These are phyloP conservation scores for Lactuca sativa DNA, from an alignment of 129 eudicot species.

Conservation along the genomic window DNA sequence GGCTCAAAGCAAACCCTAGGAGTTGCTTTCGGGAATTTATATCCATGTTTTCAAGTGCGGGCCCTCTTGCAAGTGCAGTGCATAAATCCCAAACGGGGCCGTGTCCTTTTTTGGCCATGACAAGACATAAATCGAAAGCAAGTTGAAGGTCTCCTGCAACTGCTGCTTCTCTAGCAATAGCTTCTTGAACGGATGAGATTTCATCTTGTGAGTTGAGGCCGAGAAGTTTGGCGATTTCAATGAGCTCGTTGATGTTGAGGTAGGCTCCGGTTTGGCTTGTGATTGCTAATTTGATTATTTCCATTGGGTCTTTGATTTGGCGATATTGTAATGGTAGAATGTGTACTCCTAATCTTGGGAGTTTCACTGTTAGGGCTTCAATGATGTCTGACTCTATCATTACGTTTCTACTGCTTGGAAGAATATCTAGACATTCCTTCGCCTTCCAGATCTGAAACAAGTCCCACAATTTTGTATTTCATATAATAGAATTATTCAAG, in stretches of 20 bases:
- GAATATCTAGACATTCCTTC: constrained; percentile 81
- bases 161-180: constrained; percentile 98
- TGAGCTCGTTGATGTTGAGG: constrained; percentile 80
- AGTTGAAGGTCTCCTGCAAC: constrained; percentile 95
- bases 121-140: constrained; percentile 87
- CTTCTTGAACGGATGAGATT: constrained; percentile 90
- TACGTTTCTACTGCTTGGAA: constrained; percentile 77
- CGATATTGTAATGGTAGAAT: constrained; percentile 83
- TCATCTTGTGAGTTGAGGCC: constrained; percentile 92
- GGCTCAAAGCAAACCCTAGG: constrained; percentile 93
- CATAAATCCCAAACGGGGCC: constrained; percentile 96
- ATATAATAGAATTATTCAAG: too few relatives aligned
- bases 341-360: constrained; percentile 87
- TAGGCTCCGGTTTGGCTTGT: constrained; percentile 85
- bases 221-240: constrained; percentile 86
- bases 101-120: constrained; percentile 85
- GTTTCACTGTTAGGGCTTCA: constrained; percentile 82
- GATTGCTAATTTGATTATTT: constrained; percentile 75
- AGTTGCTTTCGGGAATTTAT: constrained; percentile 75
- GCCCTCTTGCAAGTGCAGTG: constrained; percentile 94
- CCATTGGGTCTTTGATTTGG: constrained; percentile 98
- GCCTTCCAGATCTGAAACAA: constrained; percentile 92
- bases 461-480: constrained; percentile 2
- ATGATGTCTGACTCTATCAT: constrained; percentile 79
- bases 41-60: constrained; percentile 81